Percentiles rank a stretch among this genome's conserved stretches.
phyloP scores from a whole-genome alignment of 495 filamentous ascomycete species.

The Talaromyces thailandensis region DNA sequence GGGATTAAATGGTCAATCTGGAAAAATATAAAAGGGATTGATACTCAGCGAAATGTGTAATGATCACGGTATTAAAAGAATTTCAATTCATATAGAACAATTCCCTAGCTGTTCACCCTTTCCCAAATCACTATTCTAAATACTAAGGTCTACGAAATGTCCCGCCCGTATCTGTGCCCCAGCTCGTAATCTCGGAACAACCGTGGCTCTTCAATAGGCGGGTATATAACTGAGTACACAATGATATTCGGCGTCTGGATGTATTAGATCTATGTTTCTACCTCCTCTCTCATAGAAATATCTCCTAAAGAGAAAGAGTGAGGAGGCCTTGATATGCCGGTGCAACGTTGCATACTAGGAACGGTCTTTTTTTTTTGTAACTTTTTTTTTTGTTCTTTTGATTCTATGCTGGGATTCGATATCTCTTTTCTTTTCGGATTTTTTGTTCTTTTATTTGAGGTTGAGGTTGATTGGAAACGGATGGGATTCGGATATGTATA shows the following conservation, averaged over 20 bases:
- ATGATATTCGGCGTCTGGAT: conserved; percentile 29
- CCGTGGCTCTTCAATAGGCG: conserved; percentile 86
- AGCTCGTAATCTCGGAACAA: conserved; percentile 55
- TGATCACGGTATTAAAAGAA: conserved; percentile 3
- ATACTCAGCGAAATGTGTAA: conserved; percentile 7
- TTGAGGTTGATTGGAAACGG: not conserved
- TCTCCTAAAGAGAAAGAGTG: conserved; percentile 14
- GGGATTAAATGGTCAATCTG: conserved; percentile 39
- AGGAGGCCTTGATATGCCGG: conserved; percentile 37
- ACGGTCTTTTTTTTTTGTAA: not conserved
- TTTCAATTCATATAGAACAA: not conserved
- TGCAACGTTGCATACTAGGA: not conserved
- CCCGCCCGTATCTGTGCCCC: conserved; percentile 95
- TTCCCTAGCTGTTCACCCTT: not conserved
- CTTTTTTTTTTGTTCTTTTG: not conserved
- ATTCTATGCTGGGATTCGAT: not conserved
- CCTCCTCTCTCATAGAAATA: conserved; percentile 34
- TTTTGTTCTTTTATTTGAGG: not conserved
- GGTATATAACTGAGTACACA: conserved; percentile 13
- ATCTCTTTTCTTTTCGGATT: not conserved
- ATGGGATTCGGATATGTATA: conserved; percentile 1
- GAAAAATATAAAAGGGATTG: conserved; percentile 3
- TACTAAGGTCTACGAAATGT: conserved; percentile 47
- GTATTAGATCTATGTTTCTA: conserved; percentile 17
- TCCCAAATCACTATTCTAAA: not conserved